Evolutionary conservation across 495 filamentous ascomycete genomes (phyloP), one percentile per base, ranked within the genome.

Genomic region (Jackrogersella minutella): DNA sequence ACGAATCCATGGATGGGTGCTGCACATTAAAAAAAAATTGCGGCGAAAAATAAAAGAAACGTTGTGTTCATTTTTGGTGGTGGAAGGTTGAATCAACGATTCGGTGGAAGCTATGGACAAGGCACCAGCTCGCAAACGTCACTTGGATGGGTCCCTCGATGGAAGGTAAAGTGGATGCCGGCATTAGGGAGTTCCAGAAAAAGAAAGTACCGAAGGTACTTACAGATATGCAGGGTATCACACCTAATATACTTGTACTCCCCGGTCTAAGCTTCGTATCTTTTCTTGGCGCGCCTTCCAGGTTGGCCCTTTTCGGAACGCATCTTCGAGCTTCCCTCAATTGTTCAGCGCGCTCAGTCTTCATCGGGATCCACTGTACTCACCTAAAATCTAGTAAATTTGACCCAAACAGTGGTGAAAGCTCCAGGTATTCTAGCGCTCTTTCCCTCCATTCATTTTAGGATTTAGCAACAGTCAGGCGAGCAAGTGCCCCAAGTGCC

Each of bases 81-180:
- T 21, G 37, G 41, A 21, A 55, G 43, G 52, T 58, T 49, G 30
- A 28, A 33, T 50, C 46, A 26, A 31, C 44, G 17, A 41, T 69
- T 69, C 66, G 61, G 66, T 69, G 39, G 66, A 43, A 64, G 66
- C 61, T 69, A 56, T 69, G 66, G 66, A 24, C 9, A 40, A 73
- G 72, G 72, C 72, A 74, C 66, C 72, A 65, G 66, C 66, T 74
- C 72, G 70, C 70, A 69, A 73, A 74, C 72, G 72, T 74, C 72
- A 74, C 69, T 71, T 26, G 26, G 21, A 53, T 60, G 47, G 57
- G 51, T 60, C 49, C 54, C 49, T 64, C 36, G 24, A 66, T 24
- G 16, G 41, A 49, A 43, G 50, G 37, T 34, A 33, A 13, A 37
- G 66, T 64, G 66, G 58, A 26, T 69, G 13, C 61, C 66, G 66